phyloP scores from a whole-genome alignment of 2,329 filamentous ascomycete species.

The Fusarium subglutinans region DNA sequence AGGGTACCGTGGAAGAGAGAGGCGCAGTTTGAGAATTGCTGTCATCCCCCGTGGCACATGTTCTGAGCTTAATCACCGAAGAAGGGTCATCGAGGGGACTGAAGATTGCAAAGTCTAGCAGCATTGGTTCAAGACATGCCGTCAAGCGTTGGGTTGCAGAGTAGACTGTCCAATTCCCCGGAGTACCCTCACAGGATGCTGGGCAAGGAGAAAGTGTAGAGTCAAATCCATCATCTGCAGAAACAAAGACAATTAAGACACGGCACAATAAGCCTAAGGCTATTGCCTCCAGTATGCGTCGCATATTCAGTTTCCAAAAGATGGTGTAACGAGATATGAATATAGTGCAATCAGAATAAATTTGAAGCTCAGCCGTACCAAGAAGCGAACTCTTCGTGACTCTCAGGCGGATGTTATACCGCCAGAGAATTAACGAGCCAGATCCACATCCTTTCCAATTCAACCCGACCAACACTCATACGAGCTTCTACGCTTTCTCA shows the following conservation, averaged over 20 bases:
- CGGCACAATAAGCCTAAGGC: background rate
- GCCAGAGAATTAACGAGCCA: background rate
- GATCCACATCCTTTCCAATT: background rate
- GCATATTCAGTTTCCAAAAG: background rate
- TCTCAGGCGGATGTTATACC: background rate
- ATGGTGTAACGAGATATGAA: background rate
- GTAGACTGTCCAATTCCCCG: background rate
- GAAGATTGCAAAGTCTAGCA: background rate
- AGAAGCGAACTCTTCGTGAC: background rate
- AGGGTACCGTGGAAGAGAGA: background rate
- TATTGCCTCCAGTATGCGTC: background rate
- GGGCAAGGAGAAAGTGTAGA: background rate
- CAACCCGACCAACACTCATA: background rate
- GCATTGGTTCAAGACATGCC: background rate
- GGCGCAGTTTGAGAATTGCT: background rate
- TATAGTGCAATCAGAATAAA: background rate
- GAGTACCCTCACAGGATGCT: background rate
- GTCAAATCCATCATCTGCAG: background rate
- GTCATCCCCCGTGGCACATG: background rate
- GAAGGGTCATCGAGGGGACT: background rate
- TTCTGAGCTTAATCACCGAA: background rate
- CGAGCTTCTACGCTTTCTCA: no score
- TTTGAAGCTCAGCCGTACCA: background rate
- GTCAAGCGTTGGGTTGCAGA: background rate
- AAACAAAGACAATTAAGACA: background rate